Evolutionary conservation across 2,329 filamentous ascomycete species (phyloP), one percentile per base, ranked within the genome.

Genomic region (Remersonia thermophila): DNA sequence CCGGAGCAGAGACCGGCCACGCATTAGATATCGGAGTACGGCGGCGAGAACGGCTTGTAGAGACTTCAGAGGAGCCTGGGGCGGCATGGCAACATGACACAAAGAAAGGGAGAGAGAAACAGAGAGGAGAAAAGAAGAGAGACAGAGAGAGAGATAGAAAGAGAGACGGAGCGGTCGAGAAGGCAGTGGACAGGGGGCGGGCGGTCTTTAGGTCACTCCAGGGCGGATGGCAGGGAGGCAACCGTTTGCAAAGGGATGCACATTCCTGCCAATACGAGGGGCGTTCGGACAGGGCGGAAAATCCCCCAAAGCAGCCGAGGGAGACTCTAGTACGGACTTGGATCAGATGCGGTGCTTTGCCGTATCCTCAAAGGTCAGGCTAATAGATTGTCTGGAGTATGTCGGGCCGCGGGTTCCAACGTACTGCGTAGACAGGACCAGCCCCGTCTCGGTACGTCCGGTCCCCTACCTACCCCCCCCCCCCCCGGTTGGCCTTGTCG

Each of bases 1-100:
- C 50, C 72, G 65, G 40, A 78, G 54, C 42, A 77, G 57, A 33
- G 71, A 72, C 57, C 70, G 76, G 47, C 73, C 73, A 35, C 66
- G 63, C 33, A 74, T 58, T 37, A 78, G 61, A 47, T 69, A 72
- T 58, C 66, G 73, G 53, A 76, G 56, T 41, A 69, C 71, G 45
- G 69, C 61, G 42, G 71, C 48, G 49, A 78, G 57, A 32, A 64
- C 63, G 55, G 67, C 67, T 46, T 64, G 69, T 48, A 78, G 58
- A 34, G 62, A 64, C 52, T 66, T 60, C 72, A 77, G 78, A 54
- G 66, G 62, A 62, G 61, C 61, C 65, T 63, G 58, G 64, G 73
- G 57, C 49, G 65, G 58, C 39, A 38, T 35, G 20, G 14, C 58
- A 60, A 64, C 65, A 66, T 63, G 56, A 57, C 55, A 62, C 52